These are phyloP conservation scores for Acacia melanoxylon DNA, from an alignment of 306 rosid species.

Conservation along the genomic window DNA sequence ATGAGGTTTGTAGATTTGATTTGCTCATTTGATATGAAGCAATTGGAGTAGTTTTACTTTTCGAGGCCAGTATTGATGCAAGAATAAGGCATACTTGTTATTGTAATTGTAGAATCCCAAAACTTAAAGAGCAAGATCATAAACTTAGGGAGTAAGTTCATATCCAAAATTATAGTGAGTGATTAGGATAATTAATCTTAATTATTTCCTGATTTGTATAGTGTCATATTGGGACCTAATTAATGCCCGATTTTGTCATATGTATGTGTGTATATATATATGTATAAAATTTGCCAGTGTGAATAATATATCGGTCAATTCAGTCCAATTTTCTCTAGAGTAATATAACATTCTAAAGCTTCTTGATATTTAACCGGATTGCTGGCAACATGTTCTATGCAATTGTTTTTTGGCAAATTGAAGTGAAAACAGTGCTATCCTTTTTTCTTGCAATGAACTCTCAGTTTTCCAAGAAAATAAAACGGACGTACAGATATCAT, in stretches of 20 bases:
- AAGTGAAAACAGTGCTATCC: background rate
- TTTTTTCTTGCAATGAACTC: background rate
- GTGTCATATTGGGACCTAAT: no score
- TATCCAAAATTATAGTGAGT: no score
- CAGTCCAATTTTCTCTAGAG: no score
- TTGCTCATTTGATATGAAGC: background rate
- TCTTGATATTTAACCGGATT: background rate
- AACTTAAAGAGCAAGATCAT: no score
- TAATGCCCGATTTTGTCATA: no score
- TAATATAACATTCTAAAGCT: background rate
- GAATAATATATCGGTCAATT: no score
- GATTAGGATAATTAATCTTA: no score
- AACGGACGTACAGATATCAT: background rate
- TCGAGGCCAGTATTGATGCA: background rate
- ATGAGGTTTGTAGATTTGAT: background rate
- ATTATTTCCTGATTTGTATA: no score
- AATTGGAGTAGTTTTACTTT: conserved; percentile 15
- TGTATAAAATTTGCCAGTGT: no score
- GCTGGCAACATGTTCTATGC: background rate
- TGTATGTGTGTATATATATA: no score
- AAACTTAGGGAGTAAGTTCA: no score
- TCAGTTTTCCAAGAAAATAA: background rate
- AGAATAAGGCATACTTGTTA: background rate
- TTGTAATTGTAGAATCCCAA: background rate
- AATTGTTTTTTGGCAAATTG: background rate